Evolutionary conservation across 345 rosid species (phyloP).

Genomic region (Cardamine occulta): DNA sequence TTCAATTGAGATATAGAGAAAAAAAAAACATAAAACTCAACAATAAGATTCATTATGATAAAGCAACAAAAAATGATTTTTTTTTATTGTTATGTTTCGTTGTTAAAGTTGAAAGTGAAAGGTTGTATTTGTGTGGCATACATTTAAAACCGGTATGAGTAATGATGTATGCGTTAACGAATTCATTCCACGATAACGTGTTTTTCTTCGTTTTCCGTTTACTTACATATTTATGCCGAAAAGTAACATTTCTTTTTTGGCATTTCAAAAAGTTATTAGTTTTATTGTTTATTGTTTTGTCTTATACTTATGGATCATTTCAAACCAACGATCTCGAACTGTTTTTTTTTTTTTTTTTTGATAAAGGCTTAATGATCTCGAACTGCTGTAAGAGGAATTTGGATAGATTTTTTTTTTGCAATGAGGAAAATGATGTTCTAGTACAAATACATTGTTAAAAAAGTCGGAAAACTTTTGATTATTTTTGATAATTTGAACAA

Average conservation of each 20-base stretch:
- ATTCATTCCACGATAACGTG: constrained; percentile 33
- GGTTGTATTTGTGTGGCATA: constrained; percentile 25
- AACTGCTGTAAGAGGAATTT: too few relatives aligned
- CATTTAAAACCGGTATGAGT: background rate
- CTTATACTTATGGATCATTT: background rate
- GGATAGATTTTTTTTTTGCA: too few relatives aligned
- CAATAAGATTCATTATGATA: background rate
- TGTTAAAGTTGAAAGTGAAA: constrained; percentile 12
- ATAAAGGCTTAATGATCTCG: background rate
- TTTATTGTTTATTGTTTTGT: background rate
- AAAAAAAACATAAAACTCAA: background rate
- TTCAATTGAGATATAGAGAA: background rate
- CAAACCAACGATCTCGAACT: background rate
- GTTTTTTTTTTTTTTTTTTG: too few relatives aligned
- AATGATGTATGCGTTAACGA: background rate
- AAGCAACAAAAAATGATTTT: background rate
- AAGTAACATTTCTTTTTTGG: background rate
- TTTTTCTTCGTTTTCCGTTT: constrained; percentile 8
- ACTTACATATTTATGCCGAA: background rate
- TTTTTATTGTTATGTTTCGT: background rate
- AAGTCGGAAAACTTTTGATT: background rate
- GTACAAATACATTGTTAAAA: background rate
- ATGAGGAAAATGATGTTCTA: too few relatives aligned
- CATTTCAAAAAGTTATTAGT: background rate
- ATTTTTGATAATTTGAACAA: background rate